Evolutionary conservation across 2,329 filamentous ascomycete genomes (phyloP), one percentile per base, ranked within the genome.

Genomic region (Phoma sp.): DNA sequence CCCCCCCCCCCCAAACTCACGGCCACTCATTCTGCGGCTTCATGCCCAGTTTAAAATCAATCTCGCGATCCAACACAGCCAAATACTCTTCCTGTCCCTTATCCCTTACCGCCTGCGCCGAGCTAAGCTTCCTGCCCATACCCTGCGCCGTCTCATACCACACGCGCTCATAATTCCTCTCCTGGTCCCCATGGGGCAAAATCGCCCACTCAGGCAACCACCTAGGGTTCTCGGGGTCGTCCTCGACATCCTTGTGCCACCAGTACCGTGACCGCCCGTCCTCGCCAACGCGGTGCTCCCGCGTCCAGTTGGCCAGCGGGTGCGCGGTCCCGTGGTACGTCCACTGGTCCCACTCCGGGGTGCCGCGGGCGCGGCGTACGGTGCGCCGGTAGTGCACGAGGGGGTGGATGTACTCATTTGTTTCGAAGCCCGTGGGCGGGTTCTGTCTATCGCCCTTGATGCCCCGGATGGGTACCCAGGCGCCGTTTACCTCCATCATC

Each of bases 361-460:
- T 4, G 12, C 29, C 12, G 10, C 29, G 10, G 12, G 29, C 29
- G 29, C 4, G 12, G 2, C 29, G 29, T 12, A 31, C 29, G 12
- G 12, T 13, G 29, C 29, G 29, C 12, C 29, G 29, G 29, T 31
- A 15, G 12, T 31, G 29, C 2, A 69, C 69, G 12, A 75, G 63
- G 6, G 81, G 77, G 55, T 83, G 81, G 9, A 83, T 78, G 57
- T 82, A 83, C 60, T 83, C 81, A 55, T 80, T 74, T 3, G 81
- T 82, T 8, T 78, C 9, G 40, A 25, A 37, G 7, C 32, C 32
- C 1, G 50, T 53, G 6, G 32, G 50, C 6, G 31, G 33, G n/a
- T n/a, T 8, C 6, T 45, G 4, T 4, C 8, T 6, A 5, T 12
- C 17, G 12, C 13, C n/a, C 8, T 12, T 2, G 35, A 15, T n/a